Base-by-base conservation (phyloP, 2,329 filamentous ascomycete species). In the Chaetomium strumarium region DNA sequence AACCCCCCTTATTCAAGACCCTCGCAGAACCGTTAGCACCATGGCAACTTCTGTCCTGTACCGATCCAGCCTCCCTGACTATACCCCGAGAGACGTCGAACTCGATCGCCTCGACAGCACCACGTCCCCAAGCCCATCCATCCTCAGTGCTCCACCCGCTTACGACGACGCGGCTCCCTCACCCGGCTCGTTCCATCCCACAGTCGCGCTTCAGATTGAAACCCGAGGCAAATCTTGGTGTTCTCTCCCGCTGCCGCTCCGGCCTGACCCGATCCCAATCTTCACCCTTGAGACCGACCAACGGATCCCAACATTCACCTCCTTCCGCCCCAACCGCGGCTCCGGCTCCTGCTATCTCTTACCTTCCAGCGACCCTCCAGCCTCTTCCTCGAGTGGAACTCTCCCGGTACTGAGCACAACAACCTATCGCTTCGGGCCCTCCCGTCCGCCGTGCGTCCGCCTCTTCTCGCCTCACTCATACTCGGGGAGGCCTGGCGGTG, bases 361-460 rank as follows among this genome's bases (percentile, higher is more conserved):
- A 4, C 65, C 75, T 34, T 72, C 69, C 19, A 3, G 11, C 14
- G 37, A 5, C 13, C 4, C 34, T 4, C 30, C 20, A 8, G 16
- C 31, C 9, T 14, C 40, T 13, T 31, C 17, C 31, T 20, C 36
- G 3, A 6, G 17, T 13, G 13, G 11, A 16, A n/a, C 37, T 4
- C 33, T 48, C 37, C 52, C 61, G 12, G 65, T 72, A 5, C 60
- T 81, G n/a, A 75, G 72, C 56, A 69, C 64, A 1, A 84, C 80
- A 0, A 74, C 71, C 3, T 84, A 84, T 65, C 75, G 74, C 57
- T 82, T 77, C 60, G 80, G 81, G 0, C 79, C 79, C 1, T 71
- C 71, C 38, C 71, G 72, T 2, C 72, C 76, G 7, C 80, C 81
- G 3, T 64, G 72, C 40, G 66, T 85, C 20, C 60, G 62, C 2